Evolutionary conservation across 306 rosid species (phyloP).

Genomic region (Vigna radiata): DNA sequence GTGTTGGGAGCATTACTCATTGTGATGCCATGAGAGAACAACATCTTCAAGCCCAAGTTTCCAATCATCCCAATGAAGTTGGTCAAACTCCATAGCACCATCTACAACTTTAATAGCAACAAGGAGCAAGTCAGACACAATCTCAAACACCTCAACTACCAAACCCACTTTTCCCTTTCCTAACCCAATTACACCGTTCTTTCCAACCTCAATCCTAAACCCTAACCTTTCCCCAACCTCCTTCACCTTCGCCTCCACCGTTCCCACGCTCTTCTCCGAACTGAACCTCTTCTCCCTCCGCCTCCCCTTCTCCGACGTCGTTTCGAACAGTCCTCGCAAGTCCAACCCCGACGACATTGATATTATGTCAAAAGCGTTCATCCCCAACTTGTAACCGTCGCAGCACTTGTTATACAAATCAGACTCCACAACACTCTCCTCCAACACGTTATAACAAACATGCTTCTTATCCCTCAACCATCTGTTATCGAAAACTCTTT

Average conservation of each 20-base stretch:
- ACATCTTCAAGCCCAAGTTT: slow-evolving; percentile 57
- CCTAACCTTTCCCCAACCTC: slow-evolving; percentile 67
- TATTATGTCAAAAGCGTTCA: slow-evolving; percentile 92
- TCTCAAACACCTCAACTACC: slow-evolving; percentile 61
- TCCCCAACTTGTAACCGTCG: slow-evolving; percentile 41
- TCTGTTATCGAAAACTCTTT: slow-evolving; percentile 42
- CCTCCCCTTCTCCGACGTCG: slow-evolving; percentile 39
- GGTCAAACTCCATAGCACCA: slow-evolving; percentile 68
- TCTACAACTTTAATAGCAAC: slow-evolving; percentile 66
- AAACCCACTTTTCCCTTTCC: slow-evolving; percentile 70
- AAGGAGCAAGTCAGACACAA: slow-evolving; percentile 54
- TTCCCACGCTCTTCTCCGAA: slow-evolving; percentile 47
- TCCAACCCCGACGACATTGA: slow-evolving; percentile 89
- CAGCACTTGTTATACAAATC: slow-evolving; percentile 24
- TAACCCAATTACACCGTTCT: slow-evolving; percentile 66
- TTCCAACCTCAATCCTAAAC: slow-evolving; percentile 67
- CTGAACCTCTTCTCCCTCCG: slow-evolving; percentile 65
- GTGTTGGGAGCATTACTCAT: not conserved
- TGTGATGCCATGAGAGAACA: slow-evolving; percentile 64
- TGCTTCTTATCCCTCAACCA: slow-evolving; percentile 73
- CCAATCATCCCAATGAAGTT: slow-evolving; percentile 63
- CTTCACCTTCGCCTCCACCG: slow-evolving; percentile 66
- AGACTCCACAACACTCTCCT: slow-evolving; percentile 45
- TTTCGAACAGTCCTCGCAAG: slow-evolving; percentile 75
- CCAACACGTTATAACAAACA: slow-evolving; percentile 18